Percentiles rank a stretch among this genome's conserved stretches.
Evolutionary conservation across 768 basidiomycete genomes (phyloP).

Genomic region (Mycena belliarum): DNA sequence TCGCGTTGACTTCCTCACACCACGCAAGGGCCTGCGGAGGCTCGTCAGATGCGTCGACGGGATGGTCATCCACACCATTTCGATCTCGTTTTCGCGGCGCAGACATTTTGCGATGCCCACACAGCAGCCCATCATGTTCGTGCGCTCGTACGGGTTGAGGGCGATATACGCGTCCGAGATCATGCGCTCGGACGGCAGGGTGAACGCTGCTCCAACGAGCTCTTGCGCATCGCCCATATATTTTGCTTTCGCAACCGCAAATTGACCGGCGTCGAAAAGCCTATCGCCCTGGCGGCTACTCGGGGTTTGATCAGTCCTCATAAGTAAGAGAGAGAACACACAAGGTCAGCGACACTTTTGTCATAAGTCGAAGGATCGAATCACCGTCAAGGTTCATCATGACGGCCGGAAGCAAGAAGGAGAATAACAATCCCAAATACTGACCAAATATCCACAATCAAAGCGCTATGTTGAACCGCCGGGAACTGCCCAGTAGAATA

Average conservation of each 20-base stretch:
- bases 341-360: too few species aligned
- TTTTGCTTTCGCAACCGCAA: background rate
- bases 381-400: too few species aligned
- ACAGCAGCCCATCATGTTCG: conserved; percentile 13
- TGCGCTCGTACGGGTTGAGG: background rate
- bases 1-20: conserved; percentile 3
- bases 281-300: conserved; percentile 2
- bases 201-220: background rate
- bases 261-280: background rate
- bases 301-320: too few species aligned
- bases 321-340: too few species aligned
- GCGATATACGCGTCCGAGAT: background rate
- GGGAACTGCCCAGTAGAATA: too few species aligned
- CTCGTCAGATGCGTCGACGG: too few species aligned
- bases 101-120: conserved; percentile 14
- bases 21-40: conserved; percentile 11
- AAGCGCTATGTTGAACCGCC: too few species aligned
- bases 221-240: background rate
- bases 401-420: too few species aligned
- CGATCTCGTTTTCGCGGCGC: background rate
- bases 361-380: too few species aligned
- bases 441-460: too few species aligned
- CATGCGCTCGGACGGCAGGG: background rate
- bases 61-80: conserved; percentile 1
- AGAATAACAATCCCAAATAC: too few species aligned